Evolutionary conservation across 179 eudicot genomes (phyloP).

Genomic region (Sideroxylon spinosum): DNA sequence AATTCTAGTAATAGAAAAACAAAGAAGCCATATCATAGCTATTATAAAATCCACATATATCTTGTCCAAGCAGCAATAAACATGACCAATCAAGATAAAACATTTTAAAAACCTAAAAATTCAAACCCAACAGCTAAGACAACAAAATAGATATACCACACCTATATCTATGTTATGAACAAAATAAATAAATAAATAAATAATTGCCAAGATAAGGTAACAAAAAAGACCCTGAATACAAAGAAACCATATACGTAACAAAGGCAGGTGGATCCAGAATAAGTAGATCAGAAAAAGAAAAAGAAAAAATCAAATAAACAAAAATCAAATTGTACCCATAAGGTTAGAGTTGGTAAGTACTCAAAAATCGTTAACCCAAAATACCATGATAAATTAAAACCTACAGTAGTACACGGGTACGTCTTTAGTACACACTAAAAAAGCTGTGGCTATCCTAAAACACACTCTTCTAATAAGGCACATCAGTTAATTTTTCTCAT

Average conservation of each 20-base stretch:
- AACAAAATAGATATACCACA: background rate
- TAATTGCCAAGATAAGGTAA: background rate
- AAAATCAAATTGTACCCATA: background rate
- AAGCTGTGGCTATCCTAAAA: no score
- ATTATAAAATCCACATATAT: background rate
- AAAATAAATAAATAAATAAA: background rate
- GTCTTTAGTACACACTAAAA: no score
- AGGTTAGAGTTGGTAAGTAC: background rate
- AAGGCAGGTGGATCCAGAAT: background rate
- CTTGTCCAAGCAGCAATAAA: background rate
- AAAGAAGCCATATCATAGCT: background rate
- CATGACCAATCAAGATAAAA: background rate
- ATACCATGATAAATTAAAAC: no score
- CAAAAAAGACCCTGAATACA: background rate
- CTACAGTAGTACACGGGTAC: no score
- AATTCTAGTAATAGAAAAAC: background rate
- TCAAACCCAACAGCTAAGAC: conserved; percentile 10
- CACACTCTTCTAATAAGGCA: no score
- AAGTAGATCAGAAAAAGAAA: conserved; percentile 12
- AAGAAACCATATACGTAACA: background rate
- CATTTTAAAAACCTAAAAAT: background rate
- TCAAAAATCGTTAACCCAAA: no score
- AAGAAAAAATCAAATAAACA: background rate
- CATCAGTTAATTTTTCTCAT: no score
- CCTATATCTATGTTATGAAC: conserved; percentile 5